phyloP scores from a whole-genome alignment of 2,329 filamentous ascomycete species.

The Aspergillus aculeatinus region DNA sequence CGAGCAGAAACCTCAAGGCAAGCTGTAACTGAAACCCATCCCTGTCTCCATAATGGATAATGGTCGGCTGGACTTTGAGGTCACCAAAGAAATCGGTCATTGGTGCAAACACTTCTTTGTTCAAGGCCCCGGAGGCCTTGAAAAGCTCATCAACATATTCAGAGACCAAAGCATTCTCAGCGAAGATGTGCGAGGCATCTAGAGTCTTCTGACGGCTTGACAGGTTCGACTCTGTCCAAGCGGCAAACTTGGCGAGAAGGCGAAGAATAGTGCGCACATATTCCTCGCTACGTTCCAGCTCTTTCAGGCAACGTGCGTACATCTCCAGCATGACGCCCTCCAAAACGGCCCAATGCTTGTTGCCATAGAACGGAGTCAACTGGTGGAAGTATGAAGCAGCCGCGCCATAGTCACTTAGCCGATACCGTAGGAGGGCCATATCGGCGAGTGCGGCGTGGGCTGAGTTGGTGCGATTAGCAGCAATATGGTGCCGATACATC shows the following conservation, averaged over 20 bases:
- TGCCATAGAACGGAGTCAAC: conserved; percentile 75
- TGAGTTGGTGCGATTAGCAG: conserved; percentile 75
- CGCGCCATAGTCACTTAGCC: conserved; percentile 68
- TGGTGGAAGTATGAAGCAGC: conserved; percentile 77
- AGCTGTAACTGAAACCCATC: conserved; percentile 75
- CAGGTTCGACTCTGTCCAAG: conserved; percentile 33
- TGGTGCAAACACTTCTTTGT: conserved; percentile 65
- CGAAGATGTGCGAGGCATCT: conserved; percentile 32
- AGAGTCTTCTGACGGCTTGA: conserved; percentile 31
- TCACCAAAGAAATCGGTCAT: conserved; percentile 72
- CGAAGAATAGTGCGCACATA: conserved; percentile 75
- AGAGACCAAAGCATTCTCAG: conserved; percentile 33
- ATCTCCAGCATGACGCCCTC: conserved; percentile 83
- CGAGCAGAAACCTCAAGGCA: conserved; percentile 68
- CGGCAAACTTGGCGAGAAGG: conserved; percentile 50
- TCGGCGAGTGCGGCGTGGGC: conserved; percentile 78
- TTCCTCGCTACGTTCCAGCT: conserved; percentile 73
- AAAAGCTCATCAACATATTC: conserved; percentile 46
- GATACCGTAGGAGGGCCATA: conserved; percentile 78
- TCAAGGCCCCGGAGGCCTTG: conserved; percentile 49
- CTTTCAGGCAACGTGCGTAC: conserved; percentile 78
- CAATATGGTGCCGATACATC: conserved; percentile 76
- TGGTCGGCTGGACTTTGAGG: conserved; percentile 65
- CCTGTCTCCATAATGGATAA: conserved; percentile 66
- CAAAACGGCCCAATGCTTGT: conserved; percentile 73